Conservation (phyloP, 2,329 filamentous ascomycete species). For the Pseudogymnoascus sp. region DNA sequence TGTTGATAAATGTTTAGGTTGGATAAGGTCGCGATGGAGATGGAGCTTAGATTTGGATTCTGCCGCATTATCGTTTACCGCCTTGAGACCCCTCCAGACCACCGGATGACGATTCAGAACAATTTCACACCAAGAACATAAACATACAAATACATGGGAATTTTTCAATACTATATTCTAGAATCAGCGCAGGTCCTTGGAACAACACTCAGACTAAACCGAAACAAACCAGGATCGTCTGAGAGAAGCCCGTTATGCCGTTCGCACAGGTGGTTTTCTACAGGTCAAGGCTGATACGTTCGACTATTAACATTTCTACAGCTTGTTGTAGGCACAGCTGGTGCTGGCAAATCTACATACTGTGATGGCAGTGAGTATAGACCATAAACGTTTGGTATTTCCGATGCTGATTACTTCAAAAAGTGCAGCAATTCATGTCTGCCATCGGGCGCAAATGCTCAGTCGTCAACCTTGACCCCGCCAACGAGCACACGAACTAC, state of each 20-base stretch:
- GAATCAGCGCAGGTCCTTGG: background rate
- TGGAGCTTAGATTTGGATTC: slow-evolving; percentile 11
- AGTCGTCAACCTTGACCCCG: slow-evolving; percentile 92
- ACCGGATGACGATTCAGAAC: background rate
- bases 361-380: slow-evolving; percentile 75
- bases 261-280: slow-evolving; percentile 24
- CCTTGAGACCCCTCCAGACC: slow-evolving; percentile 6
- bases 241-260: slow-evolving; percentile 21
- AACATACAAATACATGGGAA: background rate
- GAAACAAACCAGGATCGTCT: background rate
- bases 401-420: slow-evolving; percentile 11
- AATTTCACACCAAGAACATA: background rate
- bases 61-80: slow-evolving; percentile 1
- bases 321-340: slow-evolving; percentile 87
- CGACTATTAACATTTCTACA: slow-evolving; percentile 36
- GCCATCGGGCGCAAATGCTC: slow-evolving; percentile 93
- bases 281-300: background rate
- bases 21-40: slow-evolving; percentile 8
- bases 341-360: slow-evolving; percentile 93
- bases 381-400: background rate
- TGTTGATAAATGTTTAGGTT: slow-evolving; percentile 4
- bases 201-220: background rate
- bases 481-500: slow-evolving; percentile 89
- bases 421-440: slow-evolving; percentile 93
- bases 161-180: background rate